Percentiles rank a stretch among this genome's conserved stretches.
Conservation (phyloP, 2,329 filamentous ascomycete genomes). For the Tolypocladium pustulatum region DNA sequence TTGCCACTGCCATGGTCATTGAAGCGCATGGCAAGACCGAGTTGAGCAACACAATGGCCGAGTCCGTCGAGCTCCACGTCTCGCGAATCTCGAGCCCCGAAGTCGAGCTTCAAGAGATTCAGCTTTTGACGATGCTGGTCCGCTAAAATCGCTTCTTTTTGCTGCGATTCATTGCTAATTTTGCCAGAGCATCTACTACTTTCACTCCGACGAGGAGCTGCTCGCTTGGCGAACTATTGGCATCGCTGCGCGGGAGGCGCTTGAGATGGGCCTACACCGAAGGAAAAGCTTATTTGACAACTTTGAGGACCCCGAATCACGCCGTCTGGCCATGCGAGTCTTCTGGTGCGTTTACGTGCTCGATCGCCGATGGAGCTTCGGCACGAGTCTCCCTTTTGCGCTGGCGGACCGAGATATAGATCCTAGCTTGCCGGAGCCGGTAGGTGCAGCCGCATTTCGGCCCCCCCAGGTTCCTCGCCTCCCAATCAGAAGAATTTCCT, state of each 20-base stretch:
- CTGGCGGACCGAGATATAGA: conserved; percentile 39
- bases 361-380: conserved; percentile 41
- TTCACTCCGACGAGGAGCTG: conserved; percentile 37
- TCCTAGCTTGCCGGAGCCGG: conserved; percentile 33
- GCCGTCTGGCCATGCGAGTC: conserved; percentile 22
- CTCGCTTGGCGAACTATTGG: conserved; percentile 37
- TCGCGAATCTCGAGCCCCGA: conserved; percentile 16
- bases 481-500: fast-evolving
- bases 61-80: conserved; percentile 17
- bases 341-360: conserved; percentile 43
- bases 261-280: conserved; percentile 38
- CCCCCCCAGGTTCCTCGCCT: background rate
- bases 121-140: conserved; percentile 20
- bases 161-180: background rate
- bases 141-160: background rate
- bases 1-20: conserved; percentile 20
- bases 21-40: conserved; percentile 20
- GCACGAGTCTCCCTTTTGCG: conserved; percentile 37
- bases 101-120: conserved; percentile 22
- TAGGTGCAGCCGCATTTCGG: conserved; percentile 3
- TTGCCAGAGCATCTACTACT: conserved; percentile 27
- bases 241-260: conserved; percentile 31
- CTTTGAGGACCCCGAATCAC: conserved; percentile 19
- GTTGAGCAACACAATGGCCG: conserved; percentile 15
- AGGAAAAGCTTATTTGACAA: conserved; percentile 30